These are phyloP conservation scores for Chlamydomonas schloesseri DNA, from an alignment of 139 green algal species.

Conservation along the genomic window DNA sequence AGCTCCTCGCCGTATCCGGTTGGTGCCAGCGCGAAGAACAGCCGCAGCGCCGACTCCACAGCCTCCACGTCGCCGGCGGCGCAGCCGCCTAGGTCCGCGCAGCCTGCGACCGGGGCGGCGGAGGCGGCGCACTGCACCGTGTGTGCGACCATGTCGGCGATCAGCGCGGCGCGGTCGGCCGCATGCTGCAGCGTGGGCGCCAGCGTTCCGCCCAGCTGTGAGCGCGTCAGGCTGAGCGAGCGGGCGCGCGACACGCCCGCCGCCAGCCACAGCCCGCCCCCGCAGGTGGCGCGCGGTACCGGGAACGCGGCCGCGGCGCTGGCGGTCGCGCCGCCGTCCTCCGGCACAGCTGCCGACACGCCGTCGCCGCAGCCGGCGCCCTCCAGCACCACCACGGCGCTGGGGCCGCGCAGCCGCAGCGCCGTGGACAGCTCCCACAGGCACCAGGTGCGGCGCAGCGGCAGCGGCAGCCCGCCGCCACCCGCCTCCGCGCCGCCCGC, in stretches of 20 bases:
- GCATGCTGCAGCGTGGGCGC: neutral
- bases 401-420: neutral
- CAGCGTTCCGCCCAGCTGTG: neutral
- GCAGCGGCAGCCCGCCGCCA: neutral
- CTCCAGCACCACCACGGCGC: neutral
- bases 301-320: neutral
- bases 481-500: neutral
- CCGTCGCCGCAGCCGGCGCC: neutral
- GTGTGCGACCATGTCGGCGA: neutral
- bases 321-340: neutral
- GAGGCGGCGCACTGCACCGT: neutral
- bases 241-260: too few species aligned
- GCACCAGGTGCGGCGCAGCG: conserved; percentile 5
- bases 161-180: neutral
- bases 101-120: neutral
- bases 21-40: neutral
- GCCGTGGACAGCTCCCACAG: conserved; percentile 11
- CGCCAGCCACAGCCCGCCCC: too few species aligned
- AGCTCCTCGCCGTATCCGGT: neutral
- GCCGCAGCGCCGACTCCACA: neutral
- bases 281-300: too few species aligned
- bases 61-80: neutral
- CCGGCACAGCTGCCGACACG: neutral
- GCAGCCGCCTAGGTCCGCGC: neutral
- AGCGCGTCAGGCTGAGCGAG: neutral